Base-by-base conservation (phyloP, 495 filamentous ascomycete species). In the Daldinia caldariorum region DNA sequence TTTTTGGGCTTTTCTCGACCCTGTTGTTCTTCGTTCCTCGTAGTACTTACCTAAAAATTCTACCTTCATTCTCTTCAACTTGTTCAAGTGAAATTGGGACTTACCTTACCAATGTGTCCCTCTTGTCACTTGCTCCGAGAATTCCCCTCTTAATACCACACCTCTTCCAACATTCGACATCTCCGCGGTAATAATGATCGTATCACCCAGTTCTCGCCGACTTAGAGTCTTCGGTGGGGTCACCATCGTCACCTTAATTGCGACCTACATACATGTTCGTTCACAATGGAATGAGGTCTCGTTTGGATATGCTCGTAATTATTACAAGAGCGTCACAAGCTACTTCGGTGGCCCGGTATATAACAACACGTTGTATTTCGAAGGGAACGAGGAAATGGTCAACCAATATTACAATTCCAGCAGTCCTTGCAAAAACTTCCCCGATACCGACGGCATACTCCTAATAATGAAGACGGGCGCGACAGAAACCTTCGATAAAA, bases 391-490 rank as follows among this genome's bases (percentile, higher is more conserved):
- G 50, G 45, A 68, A 18, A 53, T 59, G 35, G 67, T 76, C 14
- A 45, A 76, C 13, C 70, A 71, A 49, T 71, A 69, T 14, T 75
- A 73, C 41, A 75, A 78, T 38, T 71, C 72, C 7, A 73, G 67
- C 51, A 61, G 68, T n/a, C 61, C 66, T 3, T 77, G 76, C 53
- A 71, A 71, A 60, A 70, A 50, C 43, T 77, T 77, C 41, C 76
- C 76, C 16, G 32, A 70, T 51, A 73, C 71, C 20, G 69, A 76
- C 34, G 74, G 74, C 39, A 47, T 79, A 7, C 73, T 79, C 9
- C 41, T 79, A 18, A 74, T 86, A 13, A 75, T 87, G 62, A 86
- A 87, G 70, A 82, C 84, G 18, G 84, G 85, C 60, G 83, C 83
- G n/a, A 81, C 80, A 37, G 81, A 86, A 69, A 79, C 82, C 35